These are phyloP conservation scores for Lasiodiplodia hormozganensis DNA, from an alignment of 2,329 filamentous ascomycete species.

Conservation along the genomic window DNA sequence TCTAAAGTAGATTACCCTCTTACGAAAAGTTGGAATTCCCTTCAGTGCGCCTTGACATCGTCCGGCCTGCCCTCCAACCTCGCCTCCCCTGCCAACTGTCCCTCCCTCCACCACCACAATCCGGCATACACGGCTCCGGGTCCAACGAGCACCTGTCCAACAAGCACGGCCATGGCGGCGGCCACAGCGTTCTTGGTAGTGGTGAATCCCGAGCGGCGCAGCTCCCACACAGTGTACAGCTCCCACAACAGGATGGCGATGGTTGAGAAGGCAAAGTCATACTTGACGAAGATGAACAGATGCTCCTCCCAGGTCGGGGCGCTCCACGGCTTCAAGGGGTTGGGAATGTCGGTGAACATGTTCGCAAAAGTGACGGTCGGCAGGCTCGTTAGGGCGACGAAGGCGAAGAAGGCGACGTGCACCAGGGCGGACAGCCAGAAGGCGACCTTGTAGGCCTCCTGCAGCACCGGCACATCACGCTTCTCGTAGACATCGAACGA, in stretches of 20 bases:
- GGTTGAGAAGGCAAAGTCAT: constrained; percentile 8
- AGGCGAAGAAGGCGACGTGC: background rate
- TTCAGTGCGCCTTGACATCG: too few relatives aligned
- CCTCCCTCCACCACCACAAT: constrained; percentile 29
- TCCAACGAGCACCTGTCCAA: constrained; percentile 18
- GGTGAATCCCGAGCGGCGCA: constrained; percentile 11
- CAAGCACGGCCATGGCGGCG: background rate
- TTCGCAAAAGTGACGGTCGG: background rate
- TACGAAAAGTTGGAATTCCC: too few relatives aligned
- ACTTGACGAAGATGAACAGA: constrained; percentile 21
- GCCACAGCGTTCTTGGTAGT: background rate
- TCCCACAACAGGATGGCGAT: constrained; percentile 13
- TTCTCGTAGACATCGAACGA: background rate
- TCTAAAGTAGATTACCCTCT: too few relatives aligned
- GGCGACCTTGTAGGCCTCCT: background rate
- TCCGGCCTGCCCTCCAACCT: background rate
- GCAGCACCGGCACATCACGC: background rate
- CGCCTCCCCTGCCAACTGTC: background rate
- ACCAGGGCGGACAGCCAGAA: background rate
- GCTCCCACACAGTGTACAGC: constrained; percentile 26
- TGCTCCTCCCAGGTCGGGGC: background rate
- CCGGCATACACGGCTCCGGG: constrained; percentile 27
- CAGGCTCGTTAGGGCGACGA: background rate
- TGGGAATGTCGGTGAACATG: background rate
- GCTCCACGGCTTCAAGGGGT: background rate